Evolutionary conservation across 805 yeast species (phyloP), one percentile per base, ranked within the genome.

Genomic region (Cyberlindnera xylosilytica): DNA sequence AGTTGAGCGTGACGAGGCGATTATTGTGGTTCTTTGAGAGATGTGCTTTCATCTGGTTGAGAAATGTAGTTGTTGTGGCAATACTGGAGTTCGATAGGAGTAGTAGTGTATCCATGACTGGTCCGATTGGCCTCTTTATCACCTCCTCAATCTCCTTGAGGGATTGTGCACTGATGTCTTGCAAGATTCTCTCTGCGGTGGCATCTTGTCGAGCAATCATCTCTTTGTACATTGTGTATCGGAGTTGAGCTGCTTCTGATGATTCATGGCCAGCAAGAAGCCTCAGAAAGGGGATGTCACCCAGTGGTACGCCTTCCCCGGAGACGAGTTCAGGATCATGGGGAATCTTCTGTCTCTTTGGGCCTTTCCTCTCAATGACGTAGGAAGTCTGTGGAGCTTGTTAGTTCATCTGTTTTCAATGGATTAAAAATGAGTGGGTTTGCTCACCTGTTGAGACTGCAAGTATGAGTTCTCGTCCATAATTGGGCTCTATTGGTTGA

Each of bases 81-180:
- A 50, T 47, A 26, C 52, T 52, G 13, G 61, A 52, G 32, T 49
- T 48, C 2, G 60, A 52, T 1, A 50, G 36, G 4, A 57, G 36
- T 17, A 57, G 28, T 6, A 47, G 34, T 1, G 60, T 45, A 18
- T 57, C 60, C 1, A 52, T 28, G 5, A 17, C 6, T 0, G 24
- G 31, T 4, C 18, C 30, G 4, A 44, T 34, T 1, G 52, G 51
- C 2, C 20, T 8, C 4, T 28, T 6, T 1, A 56, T 36, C 2
- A 51, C 31, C 3, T 31, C 13, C 1, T 42, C 27, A 22, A 54
- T 51, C 15, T 53, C 51, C 2, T 22, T 3, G 8, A 56, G 28
- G 6, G 46, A 43, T n/a, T 46, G 28, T 2, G 42, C 35, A 32
- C 49, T 49, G 13, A 49, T 20, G 6, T 54, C 53, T 9, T 46